Conservation (phyloP, 2,329 filamentous ascomycete genomes). For the Colletotrichum somersetense region DNA sequence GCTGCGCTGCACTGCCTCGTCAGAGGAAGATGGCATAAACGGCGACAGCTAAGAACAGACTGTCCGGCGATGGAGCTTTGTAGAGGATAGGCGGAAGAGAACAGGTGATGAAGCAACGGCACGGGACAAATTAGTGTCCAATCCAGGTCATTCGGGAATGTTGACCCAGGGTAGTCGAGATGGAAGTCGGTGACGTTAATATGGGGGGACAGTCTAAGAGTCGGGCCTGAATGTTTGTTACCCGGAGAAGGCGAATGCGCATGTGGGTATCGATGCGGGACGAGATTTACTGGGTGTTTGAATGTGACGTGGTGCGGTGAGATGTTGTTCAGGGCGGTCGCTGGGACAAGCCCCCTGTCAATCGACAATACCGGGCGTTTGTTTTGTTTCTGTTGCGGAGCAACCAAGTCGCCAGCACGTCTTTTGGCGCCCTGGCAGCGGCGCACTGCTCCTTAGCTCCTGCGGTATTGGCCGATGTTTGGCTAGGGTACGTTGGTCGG, state of each 20-base stretch:
- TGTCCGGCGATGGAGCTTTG: neutral
- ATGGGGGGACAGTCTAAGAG: conserved; percentile 22
- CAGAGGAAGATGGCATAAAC: conserved; percentile 8
- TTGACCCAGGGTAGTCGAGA: conserved; percentile 47
- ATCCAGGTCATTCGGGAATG: conserved; percentile 41
- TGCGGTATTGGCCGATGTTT: conserved; percentile 21
- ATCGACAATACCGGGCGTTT: conserved; percentile 19
- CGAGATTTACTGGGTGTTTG: neutral
- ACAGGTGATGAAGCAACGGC: neutral
- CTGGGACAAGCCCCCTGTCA: conserved; percentile 27
- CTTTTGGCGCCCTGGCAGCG: neutral
- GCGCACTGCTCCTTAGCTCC: neutral
- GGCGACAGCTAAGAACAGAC: conserved; percentile 5
- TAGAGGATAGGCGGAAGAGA: neutral
- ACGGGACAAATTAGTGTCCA: conserved; percentile 27
- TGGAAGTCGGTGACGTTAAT: conserved; percentile 48
- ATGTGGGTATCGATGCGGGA: conserved; percentile 1
- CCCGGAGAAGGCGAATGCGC: conserved; percentile 3
- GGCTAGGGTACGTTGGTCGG: conserved; percentile 27
- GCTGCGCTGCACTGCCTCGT: conserved; percentile 8
- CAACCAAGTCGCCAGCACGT: conserved; percentile 15
- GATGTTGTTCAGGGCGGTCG: conserved; percentile 25
- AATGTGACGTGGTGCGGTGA: conserved; percentile 33
- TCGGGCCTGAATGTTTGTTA: conserved; percentile 29
- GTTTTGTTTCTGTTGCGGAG: conserved; percentile 37